Evolutionary conservation across 805 yeast species (phyloP).

Genomic region (Kazachstania martiniae): DNA sequence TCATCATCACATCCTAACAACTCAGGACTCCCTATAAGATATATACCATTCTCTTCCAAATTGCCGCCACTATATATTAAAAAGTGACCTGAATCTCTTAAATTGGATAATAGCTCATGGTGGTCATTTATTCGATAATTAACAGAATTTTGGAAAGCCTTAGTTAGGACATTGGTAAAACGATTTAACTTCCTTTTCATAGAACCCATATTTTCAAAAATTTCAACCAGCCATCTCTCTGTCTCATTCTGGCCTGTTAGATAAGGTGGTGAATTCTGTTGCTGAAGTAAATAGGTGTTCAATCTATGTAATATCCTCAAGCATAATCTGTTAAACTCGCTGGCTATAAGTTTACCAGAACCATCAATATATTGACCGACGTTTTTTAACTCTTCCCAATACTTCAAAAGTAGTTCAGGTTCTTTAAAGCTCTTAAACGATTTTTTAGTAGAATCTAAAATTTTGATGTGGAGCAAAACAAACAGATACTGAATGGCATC

Average conservation of each 20-base stretch:
- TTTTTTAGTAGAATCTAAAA: constrained; percentile 62
- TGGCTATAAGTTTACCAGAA: constrained; percentile 72
- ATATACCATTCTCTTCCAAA: constrained; percentile 64
- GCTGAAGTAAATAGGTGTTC: constrained; percentile 59
- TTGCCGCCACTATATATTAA: constrained; percentile 59
- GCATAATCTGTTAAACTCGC: constrained; percentile 56
- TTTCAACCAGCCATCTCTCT: constrained; percentile 55
- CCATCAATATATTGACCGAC: constrained; percentile 72
- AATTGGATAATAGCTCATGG: constrained; percentile 41
- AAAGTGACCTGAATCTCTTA: constrained; percentile 61
- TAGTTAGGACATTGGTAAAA: constrained; percentile 55
- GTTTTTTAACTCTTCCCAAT: constrained; percentile 68
- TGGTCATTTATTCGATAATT: constrained; percentile 46
- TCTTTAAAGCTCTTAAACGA: constrained; percentile 80
- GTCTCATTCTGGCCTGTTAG: constrained; percentile 29
- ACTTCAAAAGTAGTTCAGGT: constrained; percentile 77
- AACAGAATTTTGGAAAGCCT: constrained; percentile 64
- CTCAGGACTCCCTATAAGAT: constrained; percentile 60
- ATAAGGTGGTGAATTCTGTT: constrained; percentile 49
- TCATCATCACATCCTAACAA: constrained; percentile 30
- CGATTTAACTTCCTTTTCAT: constrained; percentile 74
- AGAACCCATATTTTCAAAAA: constrained; percentile 62
- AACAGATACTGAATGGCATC: constrained; percentile 67
- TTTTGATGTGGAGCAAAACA: constrained; percentile 60
- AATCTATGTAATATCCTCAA: constrained; percentile 59